These are phyloP conservation scores for Bipolaris sorokiniana DNA, from an alignment of 2,329 filamentous ascomycete genomes.

Conservation along the genomic window DNA sequence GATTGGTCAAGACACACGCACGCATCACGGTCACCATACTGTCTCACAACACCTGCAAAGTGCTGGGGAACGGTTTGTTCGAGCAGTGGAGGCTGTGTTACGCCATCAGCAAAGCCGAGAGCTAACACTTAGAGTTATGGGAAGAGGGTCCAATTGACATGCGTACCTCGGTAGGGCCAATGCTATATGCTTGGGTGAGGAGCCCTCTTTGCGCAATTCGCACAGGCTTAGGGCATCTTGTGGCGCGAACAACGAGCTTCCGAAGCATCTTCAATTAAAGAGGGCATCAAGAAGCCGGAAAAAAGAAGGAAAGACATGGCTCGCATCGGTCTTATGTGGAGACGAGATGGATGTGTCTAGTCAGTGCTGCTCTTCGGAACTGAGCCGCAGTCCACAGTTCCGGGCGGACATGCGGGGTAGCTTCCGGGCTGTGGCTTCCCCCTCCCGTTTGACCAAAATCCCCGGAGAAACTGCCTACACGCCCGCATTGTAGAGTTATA, in stretches of 20 bases:
- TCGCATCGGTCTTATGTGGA: conserved; percentile 1
- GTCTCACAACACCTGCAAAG: conserved; percentile 69
- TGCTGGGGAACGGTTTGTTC: conserved; percentile 73
- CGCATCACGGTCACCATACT: conserved; percentile 69
- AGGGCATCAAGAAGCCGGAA: conserved; percentile 19
- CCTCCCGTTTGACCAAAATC: too few relatives aligned
- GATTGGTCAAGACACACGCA: conserved; percentile 40
- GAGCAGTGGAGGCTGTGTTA: conserved; percentile 67
- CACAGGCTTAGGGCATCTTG: conserved; percentile 8
- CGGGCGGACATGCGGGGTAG: conserved; percentile 14
- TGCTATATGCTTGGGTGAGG: conserved; percentile 41
- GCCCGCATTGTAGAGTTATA: too few relatives aligned
- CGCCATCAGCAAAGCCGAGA: conserved; percentile 14
- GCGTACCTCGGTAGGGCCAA: conserved; percentile 43
- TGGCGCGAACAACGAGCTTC: conserved; percentile 29
- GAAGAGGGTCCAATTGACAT: conserved; percentile 5
- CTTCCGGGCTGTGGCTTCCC: not conserved
- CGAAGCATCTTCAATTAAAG: conserved; percentile 36
- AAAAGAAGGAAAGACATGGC: not conserved
- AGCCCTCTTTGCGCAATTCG: conserved; percentile 31
- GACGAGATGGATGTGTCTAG: conserved; percentile 1
- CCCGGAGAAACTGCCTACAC: too few relatives aligned
- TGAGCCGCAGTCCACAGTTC: conserved; percentile 15
- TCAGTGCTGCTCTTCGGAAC: conserved; percentile 7
- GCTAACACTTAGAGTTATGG: not conserved